Percentiles rank a stretch among this genome's conserved stretches.
These are phyloP conservation scores for Apodospora peruviana DNA, from an alignment of 495 filamentous ascomycete species.

Conservation along the genomic window DNA sequence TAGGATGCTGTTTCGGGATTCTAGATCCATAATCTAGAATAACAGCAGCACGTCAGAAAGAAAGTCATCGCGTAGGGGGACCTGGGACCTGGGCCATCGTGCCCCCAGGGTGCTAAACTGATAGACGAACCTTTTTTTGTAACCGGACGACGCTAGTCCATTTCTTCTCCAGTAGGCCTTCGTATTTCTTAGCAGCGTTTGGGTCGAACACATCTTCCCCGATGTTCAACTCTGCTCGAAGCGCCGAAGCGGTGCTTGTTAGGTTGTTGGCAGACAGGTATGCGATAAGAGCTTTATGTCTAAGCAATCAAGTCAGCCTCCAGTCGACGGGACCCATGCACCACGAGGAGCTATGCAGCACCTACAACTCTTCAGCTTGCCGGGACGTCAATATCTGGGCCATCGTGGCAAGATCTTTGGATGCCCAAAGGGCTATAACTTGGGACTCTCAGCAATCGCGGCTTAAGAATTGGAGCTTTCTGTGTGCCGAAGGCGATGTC, in stretches of 20 bases:
- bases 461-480: not conserved
- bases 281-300: constrained; percentile 86
- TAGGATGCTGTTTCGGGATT: constrained; percentile 60
- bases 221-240: constrained; percentile 60
- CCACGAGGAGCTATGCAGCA: constrained; percentile 4
- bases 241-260: constrained; percentile 55
- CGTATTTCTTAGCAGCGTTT: constrained; percentile 78
- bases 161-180: constrained; percentile 87
- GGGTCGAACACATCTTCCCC: constrained; percentile 67
- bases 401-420: constrained; percentile 44
- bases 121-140: constrained; percentile 73
- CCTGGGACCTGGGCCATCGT: not conserved
- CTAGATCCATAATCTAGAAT: constrained; percentile 88
- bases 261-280: constrained; percentile 75
- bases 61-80: not conserved
- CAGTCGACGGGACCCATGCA: not conserved
- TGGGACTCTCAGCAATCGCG: not conserved
- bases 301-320: constrained; percentile 28
- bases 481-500: not conserved
- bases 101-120: not conserved
- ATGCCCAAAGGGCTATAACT: not conserved
- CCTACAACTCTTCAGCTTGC: constrained; percentile 87
- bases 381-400: constrained; percentile 69
- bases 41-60: not conserved
- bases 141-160: constrained; percentile 89